These are phyloP conservation scores for Entamoeba dispar DNA, from an alignment of 208 protist species.

Conservation along the genomic window DNA sequence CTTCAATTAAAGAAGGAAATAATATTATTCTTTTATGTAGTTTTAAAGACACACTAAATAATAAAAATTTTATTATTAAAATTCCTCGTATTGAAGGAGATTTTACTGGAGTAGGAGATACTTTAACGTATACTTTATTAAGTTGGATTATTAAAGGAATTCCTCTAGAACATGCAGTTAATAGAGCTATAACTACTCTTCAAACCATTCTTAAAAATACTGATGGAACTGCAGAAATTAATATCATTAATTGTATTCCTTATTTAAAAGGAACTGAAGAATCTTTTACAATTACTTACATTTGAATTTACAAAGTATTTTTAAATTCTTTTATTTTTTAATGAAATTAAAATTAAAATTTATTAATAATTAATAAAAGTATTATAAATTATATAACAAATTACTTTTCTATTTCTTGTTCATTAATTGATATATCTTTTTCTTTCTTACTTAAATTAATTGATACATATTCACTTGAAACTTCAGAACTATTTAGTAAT, in stretches of 20 bases:
- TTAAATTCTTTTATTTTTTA: too few relatives aligned
- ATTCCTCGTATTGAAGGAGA: background rate
- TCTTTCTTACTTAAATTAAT: too few relatives aligned
- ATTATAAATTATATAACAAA: too few relatives aligned
- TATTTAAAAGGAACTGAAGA: background rate
- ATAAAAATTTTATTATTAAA: background rate
- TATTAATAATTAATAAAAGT: too few relatives aligned
- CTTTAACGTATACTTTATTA: background rate
- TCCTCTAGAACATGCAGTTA: background rate
- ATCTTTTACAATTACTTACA: background rate
- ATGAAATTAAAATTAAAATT: too few relatives aligned
- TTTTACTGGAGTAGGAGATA: background rate
- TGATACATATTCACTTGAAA: too few relatives aligned
- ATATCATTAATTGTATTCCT: background rate
- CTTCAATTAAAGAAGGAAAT: background rate
- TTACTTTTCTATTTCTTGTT: too few relatives aligned
- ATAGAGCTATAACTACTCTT: background rate
- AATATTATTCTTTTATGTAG: background rate
- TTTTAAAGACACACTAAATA: background rate
- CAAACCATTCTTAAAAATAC: background rate
- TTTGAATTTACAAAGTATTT: too few relatives aligned
- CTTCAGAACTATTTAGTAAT: too few relatives aligned
- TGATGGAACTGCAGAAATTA: background rate
- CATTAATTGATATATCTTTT: too few relatives aligned
- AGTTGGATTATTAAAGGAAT: background rate